A percentile compares a stretch with the other conserved stretches of the same genome.
Evolutionary conservation across 768 basidiomycete species (phyloP).

Genomic region (Lentinula guzmanii): DNA sequence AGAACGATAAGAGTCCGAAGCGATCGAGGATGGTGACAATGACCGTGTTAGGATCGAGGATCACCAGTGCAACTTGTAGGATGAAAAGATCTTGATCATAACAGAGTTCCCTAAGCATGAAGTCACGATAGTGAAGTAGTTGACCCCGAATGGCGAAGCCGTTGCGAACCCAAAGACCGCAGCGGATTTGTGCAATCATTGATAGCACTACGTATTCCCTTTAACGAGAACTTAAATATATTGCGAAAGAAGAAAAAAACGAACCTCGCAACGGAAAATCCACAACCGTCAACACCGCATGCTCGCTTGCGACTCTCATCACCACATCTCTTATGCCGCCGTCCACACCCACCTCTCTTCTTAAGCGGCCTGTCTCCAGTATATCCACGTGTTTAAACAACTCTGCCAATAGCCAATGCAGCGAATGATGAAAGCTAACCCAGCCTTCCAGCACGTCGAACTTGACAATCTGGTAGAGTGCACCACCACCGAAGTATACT

Average conservation of each 20-base stretch:
- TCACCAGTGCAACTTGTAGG: slow-evolving; percentile 77
- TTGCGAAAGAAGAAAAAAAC: slow-evolving; percentile 14
- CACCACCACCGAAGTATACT: slow-evolving; percentile 59
- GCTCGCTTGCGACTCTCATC: slow-evolving; percentile 54
- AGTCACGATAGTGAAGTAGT: slow-evolving; percentile 92
- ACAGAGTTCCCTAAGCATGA: slow-evolving; percentile 90
- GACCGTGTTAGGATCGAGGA: slow-evolving; percentile 73
- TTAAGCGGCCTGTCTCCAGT: slow-evolving; percentile 49
- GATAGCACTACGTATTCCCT: slow-evolving; percentile 51
- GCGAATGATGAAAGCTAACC: slow-evolving; percentile 90
- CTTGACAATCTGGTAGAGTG: slow-evolving; percentile 54
- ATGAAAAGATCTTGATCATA: slow-evolving; percentile 95
- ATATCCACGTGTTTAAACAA: slow-evolving; percentile 77
- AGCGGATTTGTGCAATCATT: slow-evolving; percentile 92
- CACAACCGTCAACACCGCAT: slow-evolving; percentile 67
- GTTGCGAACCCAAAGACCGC: slow-evolving; percentile 96
- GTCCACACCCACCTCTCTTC: slow-evolving; percentile 38
- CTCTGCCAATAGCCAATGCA: slow-evolving; percentile 89
- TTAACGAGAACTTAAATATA: neutral
- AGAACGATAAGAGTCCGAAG: slow-evolving; percentile 77
- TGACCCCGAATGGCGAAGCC: slow-evolving; percentile 95
- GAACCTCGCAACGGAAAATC: slow-evolving; percentile 88
- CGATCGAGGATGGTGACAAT: slow-evolving; percentile 86
- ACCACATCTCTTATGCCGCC: slow-evolving; percentile 55
- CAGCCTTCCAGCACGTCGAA: slow-evolving; percentile 78